phyloP scores from a whole-genome alignment of 1,139 yeast species.

The Candida freyschussii region DNA sequence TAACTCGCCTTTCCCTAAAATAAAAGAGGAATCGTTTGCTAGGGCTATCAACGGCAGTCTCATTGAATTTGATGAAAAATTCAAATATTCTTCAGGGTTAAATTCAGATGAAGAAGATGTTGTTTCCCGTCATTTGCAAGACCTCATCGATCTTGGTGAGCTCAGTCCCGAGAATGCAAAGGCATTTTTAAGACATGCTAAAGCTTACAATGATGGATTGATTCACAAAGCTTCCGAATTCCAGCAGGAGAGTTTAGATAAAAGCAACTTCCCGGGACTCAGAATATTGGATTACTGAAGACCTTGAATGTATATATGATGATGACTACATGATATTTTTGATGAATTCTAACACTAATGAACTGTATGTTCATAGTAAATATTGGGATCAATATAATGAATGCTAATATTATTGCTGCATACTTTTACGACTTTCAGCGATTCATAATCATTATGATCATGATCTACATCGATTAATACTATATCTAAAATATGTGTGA shows the following conservation, averaged over 20 bases:
- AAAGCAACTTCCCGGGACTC: conserved; percentile 6
- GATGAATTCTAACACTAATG: too few relatives aligned
- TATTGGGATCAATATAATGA: too few relatives aligned
- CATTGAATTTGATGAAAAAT: conserved; percentile 11
- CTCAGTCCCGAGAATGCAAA: conserved; percentile 3
- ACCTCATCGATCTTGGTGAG: conserved; percentile 2
- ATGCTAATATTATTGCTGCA: too few relatives aligned
- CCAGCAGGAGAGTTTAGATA: too few relatives aligned
- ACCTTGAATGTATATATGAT: not conserved
- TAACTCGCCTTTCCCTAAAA: conserved; percentile 27
- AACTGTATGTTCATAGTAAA: too few relatives aligned
- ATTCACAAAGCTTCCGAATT: too few relatives aligned
- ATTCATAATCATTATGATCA: too few relatives aligned
- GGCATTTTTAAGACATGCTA: conserved; percentile 1
- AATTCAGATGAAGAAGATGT: conserved; percentile 1
- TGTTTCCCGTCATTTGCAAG: conserved; percentile 3
- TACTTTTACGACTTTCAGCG: too few relatives aligned
- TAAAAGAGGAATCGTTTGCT: conserved; percentile 38
- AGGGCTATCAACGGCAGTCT: conserved; percentile 37
- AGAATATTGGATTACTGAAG: too few relatives aligned
- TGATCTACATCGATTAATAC: too few relatives aligned
- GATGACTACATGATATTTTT: conserved; percentile 2
- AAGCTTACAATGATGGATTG: conserved; percentile 1
- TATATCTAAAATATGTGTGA: too few relatives aligned
- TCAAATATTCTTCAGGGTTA: not conserved